Percentiles rank a stretch among this genome's conserved stretches.
These are phyloP conservation scores for Ceratobasidium sp. DNA, from an alignment of 1,284 basidiomycete species.

Conservation along the genomic window DNA sequence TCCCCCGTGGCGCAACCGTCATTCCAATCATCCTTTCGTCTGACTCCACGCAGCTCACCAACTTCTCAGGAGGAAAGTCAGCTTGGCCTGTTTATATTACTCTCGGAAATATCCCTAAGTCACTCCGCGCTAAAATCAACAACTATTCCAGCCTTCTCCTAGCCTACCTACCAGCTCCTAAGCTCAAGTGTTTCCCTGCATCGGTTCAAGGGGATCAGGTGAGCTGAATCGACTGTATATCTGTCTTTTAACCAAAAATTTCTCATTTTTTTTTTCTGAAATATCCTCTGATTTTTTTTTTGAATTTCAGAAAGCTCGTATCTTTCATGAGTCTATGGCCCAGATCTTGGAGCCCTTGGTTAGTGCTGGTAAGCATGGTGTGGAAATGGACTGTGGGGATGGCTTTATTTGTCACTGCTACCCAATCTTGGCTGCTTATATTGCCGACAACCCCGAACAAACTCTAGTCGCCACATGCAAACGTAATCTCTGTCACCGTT, in stretches of 20 bases:
- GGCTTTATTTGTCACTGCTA: constrained; percentile 26
- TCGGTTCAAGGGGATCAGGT: not conserved
- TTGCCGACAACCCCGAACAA: constrained; percentile 43
- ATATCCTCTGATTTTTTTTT: no score
- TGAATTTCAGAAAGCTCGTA: not conserved
- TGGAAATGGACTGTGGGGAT: constrained; percentile 43
- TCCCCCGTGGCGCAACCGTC: constrained; percentile 45
- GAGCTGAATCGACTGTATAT: not conserved
- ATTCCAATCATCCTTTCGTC: constrained; percentile 38
- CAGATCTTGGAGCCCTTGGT: constrained; percentile 20
- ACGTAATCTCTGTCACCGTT: constrained; percentile 15
- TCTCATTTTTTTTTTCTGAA: no score
- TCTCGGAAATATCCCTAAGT: constrained; percentile 16
- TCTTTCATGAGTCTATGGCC: constrained; percentile 41
- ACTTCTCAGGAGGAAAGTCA: constrained; percentile 35
- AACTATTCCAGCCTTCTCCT: no score
- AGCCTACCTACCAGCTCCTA: not conserved
- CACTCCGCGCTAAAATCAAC: not conserved
- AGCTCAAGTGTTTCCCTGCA: not conserved
- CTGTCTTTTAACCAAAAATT: no score
- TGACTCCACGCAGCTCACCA: constrained; percentile 35
- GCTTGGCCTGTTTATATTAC: constrained; percentile 43
- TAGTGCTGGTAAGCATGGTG: constrained; percentile 30
- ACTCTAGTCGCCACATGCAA: constrained; percentile 28
- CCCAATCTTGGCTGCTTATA: constrained; percentile 34